Conservation (phyloP, 208 protist species). For the Balamuthia mandrillaris region DNA sequence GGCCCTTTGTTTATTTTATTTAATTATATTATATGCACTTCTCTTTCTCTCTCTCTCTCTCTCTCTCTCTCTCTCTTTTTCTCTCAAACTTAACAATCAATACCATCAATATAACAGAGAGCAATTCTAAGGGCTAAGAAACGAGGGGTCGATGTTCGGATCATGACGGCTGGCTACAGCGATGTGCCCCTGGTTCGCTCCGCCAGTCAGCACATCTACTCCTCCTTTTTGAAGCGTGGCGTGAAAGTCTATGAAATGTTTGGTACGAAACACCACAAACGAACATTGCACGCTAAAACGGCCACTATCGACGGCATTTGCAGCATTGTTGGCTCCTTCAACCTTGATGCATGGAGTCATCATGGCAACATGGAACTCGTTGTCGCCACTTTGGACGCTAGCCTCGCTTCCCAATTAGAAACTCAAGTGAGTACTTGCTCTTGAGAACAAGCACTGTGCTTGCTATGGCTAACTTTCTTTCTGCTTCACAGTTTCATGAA, state of each 20-base stretch:
- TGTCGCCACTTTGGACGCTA: constrained; percentile 33
- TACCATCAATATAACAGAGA: background rate
- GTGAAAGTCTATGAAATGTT: constrained; percentile 53
- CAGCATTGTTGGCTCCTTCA: constrained; percentile 46
- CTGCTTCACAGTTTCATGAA: background rate
- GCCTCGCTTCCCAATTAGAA: constrained; percentile 5
- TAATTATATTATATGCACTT: background rate
- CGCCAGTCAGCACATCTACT: constrained; percentile 48
- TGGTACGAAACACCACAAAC: background rate
- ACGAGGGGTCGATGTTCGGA: constrained; percentile 44
- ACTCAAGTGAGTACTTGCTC: background rate
- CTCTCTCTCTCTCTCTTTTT: background rate
- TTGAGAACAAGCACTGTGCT: background rate
- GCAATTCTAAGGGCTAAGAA: constrained; percentile 22
- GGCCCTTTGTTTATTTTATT: background rate
- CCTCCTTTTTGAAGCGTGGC: constrained; percentile 36
- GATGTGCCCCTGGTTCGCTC: constrained; percentile 49
- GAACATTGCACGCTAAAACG: constrained; percentile 49
- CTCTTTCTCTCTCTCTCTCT: background rate
- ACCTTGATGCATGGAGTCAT: constrained; percentile 24
- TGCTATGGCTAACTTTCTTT: background rate
- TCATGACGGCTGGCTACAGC: constrained; percentile 44
- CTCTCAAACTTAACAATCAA: background rate
- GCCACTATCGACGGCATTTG: constrained; percentile 49
- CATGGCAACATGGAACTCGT: constrained; percentile 45